Evolutionary conservation across 768 basidiomycete genomes (phyloP).

Genomic region (Lentinula guzmanii): DNA sequence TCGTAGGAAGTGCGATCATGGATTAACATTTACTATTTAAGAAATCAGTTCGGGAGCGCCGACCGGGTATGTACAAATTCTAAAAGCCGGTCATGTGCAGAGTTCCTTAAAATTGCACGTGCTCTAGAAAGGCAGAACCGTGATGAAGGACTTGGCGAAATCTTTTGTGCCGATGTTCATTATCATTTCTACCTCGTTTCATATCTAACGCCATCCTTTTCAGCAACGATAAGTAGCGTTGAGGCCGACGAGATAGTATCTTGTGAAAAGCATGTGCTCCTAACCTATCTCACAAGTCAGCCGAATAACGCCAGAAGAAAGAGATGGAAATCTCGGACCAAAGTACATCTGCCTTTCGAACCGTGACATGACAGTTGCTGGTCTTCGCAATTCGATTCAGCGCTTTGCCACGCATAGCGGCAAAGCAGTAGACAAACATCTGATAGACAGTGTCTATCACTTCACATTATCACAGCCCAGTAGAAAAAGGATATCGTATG

Average conservation of each 20-base stretch:
- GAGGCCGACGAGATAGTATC: conserved; percentile 50
- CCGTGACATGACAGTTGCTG: conserved; percentile 30
- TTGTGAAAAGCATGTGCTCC: conserved; percentile 74
- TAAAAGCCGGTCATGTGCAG: neutral
- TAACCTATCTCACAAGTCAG: conserved; percentile 46
- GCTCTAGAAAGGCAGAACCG: neutral
- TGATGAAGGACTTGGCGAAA: conserved; percentile 19
- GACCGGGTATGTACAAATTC: neutral
- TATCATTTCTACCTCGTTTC: conserved; percentile 28
- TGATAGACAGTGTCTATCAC: conserved; percentile 56
- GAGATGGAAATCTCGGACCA: conserved; percentile 45
- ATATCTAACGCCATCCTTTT: conserved; percentile 46
- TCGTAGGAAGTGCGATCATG: neutral
- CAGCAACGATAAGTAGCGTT: conserved; percentile 42
- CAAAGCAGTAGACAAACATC: conserved; percentile 51
- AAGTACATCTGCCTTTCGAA: conserved; percentile 44
- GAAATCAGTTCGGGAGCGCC: neutral
- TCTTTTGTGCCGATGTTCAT: conserved; percentile 44
- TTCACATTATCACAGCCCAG: neutral
- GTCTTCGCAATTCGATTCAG: conserved; percentile 30
- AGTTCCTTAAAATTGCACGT: neutral
- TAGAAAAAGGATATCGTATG: neutral
- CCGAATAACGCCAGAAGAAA: neutral
- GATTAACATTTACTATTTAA: neutral
- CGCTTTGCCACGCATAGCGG: conserved; percentile 43